Base-by-base conservation (phyloP, 768 basidiomycete genomes). In the Mycena maculata region DNA sequence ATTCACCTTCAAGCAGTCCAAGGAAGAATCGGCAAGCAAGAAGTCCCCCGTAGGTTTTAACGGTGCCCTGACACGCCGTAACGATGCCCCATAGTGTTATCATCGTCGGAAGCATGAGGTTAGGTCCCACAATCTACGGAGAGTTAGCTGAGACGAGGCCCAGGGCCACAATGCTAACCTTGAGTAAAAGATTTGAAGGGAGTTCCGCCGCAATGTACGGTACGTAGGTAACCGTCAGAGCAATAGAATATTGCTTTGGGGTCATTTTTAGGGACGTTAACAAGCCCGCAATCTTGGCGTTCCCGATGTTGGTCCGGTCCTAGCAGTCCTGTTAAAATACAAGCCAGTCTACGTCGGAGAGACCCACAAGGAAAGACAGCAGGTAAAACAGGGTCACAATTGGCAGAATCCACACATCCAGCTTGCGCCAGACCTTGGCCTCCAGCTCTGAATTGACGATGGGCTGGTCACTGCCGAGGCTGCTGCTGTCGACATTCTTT, bases 61-160 rank as follows among this genome's bases (percentile, higher is more conserved):
- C 83, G 18, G 90, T 80, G 30, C 91, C 90, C 83, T 92, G 90
- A 48, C 87, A 78, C 11, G 88, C 82, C 12, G 85, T 83, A 16
- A 88, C 83, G n/a, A 91, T 50, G n/a, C 91, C 91, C 91, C 92
- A 93, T 1, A 87, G 70, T 0, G 85, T 83, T 52, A 91, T 76
- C 84, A 91, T 87, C 1, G 85, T 76, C 0, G 92, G 91, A 53
- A 87, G 67, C 73, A 90, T 82, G 50, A 86, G 76, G 62, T 87
- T 82, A n/a, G 89, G 84, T 2, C 90, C 87, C 3, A 89, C 86
- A 48, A 83, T 71, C 79, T 83, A 61, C 7, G 27, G 12, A 39
- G 18, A 44, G 44, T 67, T 10, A 62, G 53, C 23, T 45, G 18
- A 1, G 75, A 25, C 75, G 10, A 53, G 27, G 5, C 4, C 7